Evolutionary conservation across 2,329 filamentous ascomycete genomes (phyloP), one percentile per base, ranked within the genome.

Genomic region (Aspergillus hiratsukae): DNA sequence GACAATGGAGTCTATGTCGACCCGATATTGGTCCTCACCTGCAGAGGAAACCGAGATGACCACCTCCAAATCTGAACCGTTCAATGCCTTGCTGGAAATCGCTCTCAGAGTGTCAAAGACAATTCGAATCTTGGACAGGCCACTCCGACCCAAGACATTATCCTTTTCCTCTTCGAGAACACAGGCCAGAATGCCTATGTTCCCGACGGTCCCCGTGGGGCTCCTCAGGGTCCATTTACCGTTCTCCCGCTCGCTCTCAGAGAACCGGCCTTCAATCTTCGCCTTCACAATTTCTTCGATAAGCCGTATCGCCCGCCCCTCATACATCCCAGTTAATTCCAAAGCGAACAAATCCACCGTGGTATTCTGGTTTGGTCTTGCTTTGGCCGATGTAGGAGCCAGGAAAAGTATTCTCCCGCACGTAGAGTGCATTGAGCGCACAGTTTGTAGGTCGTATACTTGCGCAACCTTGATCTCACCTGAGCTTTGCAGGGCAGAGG

Each of bases 201-300:
- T 87, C 40, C 79, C 80, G n/a, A 74, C 66, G 6, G 82, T 80
- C 69, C 86, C 82, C 57, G 81, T 83, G 14, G 85, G 82, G 21
- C 86, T 88, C 40, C 91, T 84, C 31, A 95, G 82, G 31, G 89
- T 89, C 91, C 91, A 97, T 64, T 83, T 85, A 17, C 86, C 81
- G 57, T 87, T 84, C 71, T 96, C 91, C 57, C 92, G 85, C 75
- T 96, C 90, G n/a, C 78, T 72, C 69, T 96, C 91, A 0, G 89
- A 78, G 66, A 95, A 96, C 10, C 92, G 84, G 5, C 87, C 88
- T 73, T 97, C 93, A 14, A 97, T 85, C 61, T 87, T 86, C 8
- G 92, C 91, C 75, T 93, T 95, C 49, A 87, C 85, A 11, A 97
- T 81, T 61, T 97, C 94, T 73, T 97, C 93, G 28, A 86, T 85